Conservation (phyloP, 2,329 filamentous ascomycete species). For the Acrodontium crateriforme region DNA sequence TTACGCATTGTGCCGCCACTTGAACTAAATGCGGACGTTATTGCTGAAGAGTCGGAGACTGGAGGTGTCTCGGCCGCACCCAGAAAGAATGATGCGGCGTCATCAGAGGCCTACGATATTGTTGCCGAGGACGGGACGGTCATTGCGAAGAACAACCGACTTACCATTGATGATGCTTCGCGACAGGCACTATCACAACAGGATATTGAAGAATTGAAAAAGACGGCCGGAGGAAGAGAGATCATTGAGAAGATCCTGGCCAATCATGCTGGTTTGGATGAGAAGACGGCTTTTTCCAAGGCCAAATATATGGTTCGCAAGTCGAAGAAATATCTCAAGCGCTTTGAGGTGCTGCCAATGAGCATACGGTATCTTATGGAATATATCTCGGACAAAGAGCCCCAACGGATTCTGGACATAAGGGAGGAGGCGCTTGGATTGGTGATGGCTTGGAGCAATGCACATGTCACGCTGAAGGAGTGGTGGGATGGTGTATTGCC, state of each 20-base stretch:
- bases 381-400: slow-evolving; percentile 69
- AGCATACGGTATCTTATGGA: slow-evolving; percentile 64
- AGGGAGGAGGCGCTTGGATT: slow-evolving; percentile 71
- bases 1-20: slow-evolving; percentile 66
- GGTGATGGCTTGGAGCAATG: slow-evolving; percentile 78
- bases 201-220: slow-evolving; percentile 60
- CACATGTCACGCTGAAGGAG: slow-evolving; percentile 52
- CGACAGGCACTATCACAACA: slow-evolving; percentile 63
- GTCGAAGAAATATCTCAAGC: slow-evolving; percentile 79
- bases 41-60: slow-evolving; percentile 41
- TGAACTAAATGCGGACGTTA: slow-evolving; percentile 66
- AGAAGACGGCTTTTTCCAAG: slow-evolving; percentile 87
- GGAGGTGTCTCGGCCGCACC: slow-evolving; percentile 17
- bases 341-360: slow-evolving; percentile 74
- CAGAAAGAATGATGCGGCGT: slow-evolving; percentile 10
- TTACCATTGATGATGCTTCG: slow-evolving; percentile 48
- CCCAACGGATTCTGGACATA: slow-evolving; percentile 69
- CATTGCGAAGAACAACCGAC: slow-evolving; percentile 47
- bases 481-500: slow-evolving; percentile 5
- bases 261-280: slow-evolving; percentile 76
- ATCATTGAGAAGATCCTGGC: slow-evolving; percentile 86
- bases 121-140: slow-evolving; percentile 34
- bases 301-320: slow-evolving; percentile 95
- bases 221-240: slow-evolving; percentile 62
- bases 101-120: slow-evolving; percentile 28